phyloP scores from a whole-genome alignment of 2,329 filamentous ascomycete species.

The Pseudofabraea citricarpa region DNA sequence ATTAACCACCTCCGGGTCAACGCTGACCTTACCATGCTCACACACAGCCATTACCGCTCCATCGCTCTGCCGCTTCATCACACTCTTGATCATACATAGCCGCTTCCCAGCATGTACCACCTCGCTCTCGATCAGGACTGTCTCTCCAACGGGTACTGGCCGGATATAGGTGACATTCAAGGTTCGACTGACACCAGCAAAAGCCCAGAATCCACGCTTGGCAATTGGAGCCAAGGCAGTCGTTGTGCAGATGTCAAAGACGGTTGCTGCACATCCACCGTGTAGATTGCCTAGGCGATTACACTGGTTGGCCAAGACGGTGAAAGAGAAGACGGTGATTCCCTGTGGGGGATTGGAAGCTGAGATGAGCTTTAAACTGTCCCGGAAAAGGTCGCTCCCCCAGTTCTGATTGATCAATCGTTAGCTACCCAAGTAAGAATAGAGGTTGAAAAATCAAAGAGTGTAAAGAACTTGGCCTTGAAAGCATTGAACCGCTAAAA shows the following conservation, averaged over 20 bases:
- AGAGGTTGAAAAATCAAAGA: too few relatives aligned
- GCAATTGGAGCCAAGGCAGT: constrained; percentile 51
- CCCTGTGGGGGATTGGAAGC: constrained; percentile 18
- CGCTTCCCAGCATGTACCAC: constrained; percentile 55
- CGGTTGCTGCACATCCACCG: constrained; percentile 58
- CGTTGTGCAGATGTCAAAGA: constrained; percentile 65
- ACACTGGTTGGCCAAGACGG: constrained; percentile 44
- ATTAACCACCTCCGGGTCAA: constrained; percentile 36
- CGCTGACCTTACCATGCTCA: constrained; percentile 62
- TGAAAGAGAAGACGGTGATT: constrained; percentile 35
- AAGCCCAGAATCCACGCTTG: constrained; percentile 54
- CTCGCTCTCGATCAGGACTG: constrained; percentile 51
- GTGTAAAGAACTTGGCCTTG: too few relatives aligned
- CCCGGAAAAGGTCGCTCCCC: constrained; percentile 15
- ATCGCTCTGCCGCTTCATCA: constrained; percentile 48
- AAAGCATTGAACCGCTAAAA: too few relatives aligned
- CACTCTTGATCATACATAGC: constrained; percentile 45
- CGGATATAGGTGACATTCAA: constrained; percentile 64
- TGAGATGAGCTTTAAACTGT: constrained; percentile 16
- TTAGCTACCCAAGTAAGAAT: too few relatives aligned
- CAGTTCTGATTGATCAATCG: too few relatives aligned
- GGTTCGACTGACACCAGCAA: constrained; percentile 59
- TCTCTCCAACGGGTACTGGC: constrained; percentile 54
- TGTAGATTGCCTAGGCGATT: constrained; percentile 53
- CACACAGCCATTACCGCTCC: constrained; percentile 50